phyloP scores from a whole-genome alignment of 2,329 filamentous ascomycete genomes.

The Colletotrichum sp. region DNA sequence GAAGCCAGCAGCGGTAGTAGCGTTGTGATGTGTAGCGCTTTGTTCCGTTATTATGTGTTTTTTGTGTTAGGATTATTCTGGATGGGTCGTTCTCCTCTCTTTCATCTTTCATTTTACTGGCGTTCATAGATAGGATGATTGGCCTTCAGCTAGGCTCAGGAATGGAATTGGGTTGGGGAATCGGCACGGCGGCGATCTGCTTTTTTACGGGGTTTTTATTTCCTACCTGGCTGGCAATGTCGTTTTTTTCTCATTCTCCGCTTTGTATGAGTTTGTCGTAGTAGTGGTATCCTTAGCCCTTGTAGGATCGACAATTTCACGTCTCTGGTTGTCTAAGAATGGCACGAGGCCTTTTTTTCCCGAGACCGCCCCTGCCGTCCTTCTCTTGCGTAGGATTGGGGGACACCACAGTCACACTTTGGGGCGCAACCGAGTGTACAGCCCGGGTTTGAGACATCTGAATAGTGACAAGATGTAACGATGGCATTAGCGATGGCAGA shows the following conservation, averaged over 20 bases:
- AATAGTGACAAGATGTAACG: too few relatives aligned
- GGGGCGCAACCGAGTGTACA: background rate
- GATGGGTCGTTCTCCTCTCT: background rate
- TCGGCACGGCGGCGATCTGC: background rate
- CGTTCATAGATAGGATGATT: background rate
- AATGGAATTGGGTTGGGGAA: background rate
- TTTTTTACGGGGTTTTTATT: background rate
- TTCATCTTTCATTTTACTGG: background rate
- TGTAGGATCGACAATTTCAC: background rate
- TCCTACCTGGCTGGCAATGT: background rate
- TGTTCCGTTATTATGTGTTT: background rate
- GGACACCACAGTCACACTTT: background rate
- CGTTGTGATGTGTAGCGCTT: background rate
- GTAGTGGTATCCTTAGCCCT: background rate
- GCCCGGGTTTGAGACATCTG: background rate
- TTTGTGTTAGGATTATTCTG: background rate
- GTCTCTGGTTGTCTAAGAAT: background rate
- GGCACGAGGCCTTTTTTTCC: background rate
- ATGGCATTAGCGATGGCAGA: background rate
- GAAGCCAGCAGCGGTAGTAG: slow-evolving; percentile 14
- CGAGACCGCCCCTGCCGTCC: background rate
- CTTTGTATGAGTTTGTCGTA: background rate
- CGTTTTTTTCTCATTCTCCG: background rate
- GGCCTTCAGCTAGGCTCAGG: background rate
- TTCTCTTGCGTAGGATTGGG: background rate